phyloP scores from a whole-genome alignment of 805 yeast species.

The Candida peoriensis region DNA sequence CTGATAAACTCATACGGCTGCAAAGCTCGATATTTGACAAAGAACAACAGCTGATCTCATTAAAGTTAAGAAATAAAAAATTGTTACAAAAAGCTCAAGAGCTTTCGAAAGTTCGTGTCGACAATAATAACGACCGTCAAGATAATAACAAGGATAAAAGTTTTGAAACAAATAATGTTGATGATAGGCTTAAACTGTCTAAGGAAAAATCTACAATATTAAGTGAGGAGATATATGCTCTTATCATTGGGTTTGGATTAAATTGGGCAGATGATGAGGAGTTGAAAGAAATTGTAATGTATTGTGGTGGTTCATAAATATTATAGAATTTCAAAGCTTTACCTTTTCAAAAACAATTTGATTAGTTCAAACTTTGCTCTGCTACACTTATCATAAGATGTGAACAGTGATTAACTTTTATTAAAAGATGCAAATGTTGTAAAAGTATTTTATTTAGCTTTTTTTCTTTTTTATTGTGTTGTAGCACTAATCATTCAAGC shows the following conservation, averaged over 20 bases:
- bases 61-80: neutral
- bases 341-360: too few relatives aligned
- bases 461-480: slow-evolving; percentile 2
- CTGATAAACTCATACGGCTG: slow-evolving; percentile 7
- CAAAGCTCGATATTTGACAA: slow-evolving; percentile 2
- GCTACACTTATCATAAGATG: too few relatives aligned
- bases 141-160: neutral
- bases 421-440: too few relatives aligned
- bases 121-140: slow-evolving; percentile 1
- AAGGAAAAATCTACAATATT: slow-evolving; percentile 4
- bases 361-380: too few relatives aligned
- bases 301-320: too few relatives aligned
- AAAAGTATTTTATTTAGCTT: too few relatives aligned
- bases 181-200: slow-evolving; percentile 4
- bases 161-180: neutral
- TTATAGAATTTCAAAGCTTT: too few relatives aligned
- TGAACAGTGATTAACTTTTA: too few relatives aligned
- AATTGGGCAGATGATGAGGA: slow-evolving; percentile 28
- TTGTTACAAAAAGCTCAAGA: too few relatives aligned
- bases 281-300: slow-evolving; percentile 23
- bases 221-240: slow-evolving; percentile 22
- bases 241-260: slow-evolving; percentile 30
- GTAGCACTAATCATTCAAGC: slow-evolving; percentile 6
- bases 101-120: too few relatives aligned
- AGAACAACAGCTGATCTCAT: neutral